Conservation (phyloP, 805 yeast species). For the Naumovozyma dairenensis region DNA sequence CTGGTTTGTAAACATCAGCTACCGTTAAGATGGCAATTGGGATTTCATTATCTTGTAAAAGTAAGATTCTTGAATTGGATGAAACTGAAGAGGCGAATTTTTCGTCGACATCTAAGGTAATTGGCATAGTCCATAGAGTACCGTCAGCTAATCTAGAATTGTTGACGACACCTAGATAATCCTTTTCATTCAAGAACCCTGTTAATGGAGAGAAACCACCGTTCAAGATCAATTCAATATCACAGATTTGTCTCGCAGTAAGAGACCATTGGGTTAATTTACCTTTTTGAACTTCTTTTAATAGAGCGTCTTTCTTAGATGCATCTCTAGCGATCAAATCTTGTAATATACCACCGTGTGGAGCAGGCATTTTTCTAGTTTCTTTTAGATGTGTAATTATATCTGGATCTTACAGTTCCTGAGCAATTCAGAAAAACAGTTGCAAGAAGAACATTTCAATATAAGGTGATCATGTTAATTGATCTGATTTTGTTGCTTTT, state of each 20-base stretch:
- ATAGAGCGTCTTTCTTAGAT: conserved; percentile 42
- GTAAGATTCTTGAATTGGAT: conserved; percentile 54
- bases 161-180: conserved; percentile 54
- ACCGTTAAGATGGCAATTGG: conserved; percentile 76
- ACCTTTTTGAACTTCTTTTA: conserved; percentile 44
- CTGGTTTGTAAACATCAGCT: conserved; percentile 69
- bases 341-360: conserved; percentile 88
- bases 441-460: too few relatives aligned
- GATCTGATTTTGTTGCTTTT: not conserved
- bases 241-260: conserved; percentile 87
- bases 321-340: conserved; percentile 81
- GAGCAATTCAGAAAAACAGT: too few relatives aligned
- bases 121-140: conserved; percentile 84
- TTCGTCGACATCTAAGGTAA: conserved; percentile 67
- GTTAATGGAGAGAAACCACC: conserved; percentile 88
- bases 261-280: conserved; percentile 35
- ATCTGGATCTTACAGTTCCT: not conserved
- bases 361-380: conserved; percentile 65
- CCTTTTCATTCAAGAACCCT: conserved; percentile 55
- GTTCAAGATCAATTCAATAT: conserved; percentile 77
- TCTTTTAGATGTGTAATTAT: not conserved
- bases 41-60: conserved; percentile 71
- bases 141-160: conserved; percentile 68
- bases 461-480: not conserved
- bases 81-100: conserved; percentile 36